A percentile compares a stretch with the other conserved stretches of the same genome.
phyloP scores from a whole-genome alignment of 495 filamentous ascomycete genomes.

The Penicillium simplicissimum region DNA sequence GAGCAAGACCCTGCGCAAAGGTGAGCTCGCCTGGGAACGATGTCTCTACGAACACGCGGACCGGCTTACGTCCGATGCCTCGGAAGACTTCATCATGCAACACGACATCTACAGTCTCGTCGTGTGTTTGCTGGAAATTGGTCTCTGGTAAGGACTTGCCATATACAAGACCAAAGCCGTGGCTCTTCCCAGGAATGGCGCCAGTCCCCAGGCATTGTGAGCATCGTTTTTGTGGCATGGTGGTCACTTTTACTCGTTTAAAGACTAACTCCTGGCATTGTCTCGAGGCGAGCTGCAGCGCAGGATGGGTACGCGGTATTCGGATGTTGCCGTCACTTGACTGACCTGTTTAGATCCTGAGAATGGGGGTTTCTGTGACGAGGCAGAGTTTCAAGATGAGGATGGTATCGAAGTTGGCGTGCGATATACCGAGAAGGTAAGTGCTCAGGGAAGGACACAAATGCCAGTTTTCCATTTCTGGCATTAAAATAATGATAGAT shows the following conservation, averaged over 20 bases:
- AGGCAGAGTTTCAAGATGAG: slow-evolving; percentile 45
- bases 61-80: slow-evolving; percentile 35
- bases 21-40: slow-evolving; percentile 37
- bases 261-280: slow-evolving; percentile 40
- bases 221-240: slow-evolving; percentile 5
- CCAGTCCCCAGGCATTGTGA: not conserved
- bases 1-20: slow-evolving; percentile 14
- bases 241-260: slow-evolving; percentile 23
- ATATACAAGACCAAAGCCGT: slow-evolving; percentile 7
- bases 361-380: slow-evolving; percentile 40
- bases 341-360: slow-evolving; percentile 57
- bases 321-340: slow-evolving; percentile 52
- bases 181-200: not conserved
- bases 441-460: too few relatives aligned
- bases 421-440: slow-evolving; percentile 48
- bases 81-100: slow-evolving; percentile 42
- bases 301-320: slow-evolving; percentile 54
- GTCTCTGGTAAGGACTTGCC: slow-evolving; percentile 41
- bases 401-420: slow-evolving; percentile 53
- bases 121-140: slow-evolving; percentile 48
- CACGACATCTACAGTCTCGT: slow-evolving; percentile 54
- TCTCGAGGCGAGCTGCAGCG: slow-evolving; percentile 41
- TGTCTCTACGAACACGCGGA: slow-evolving; percentile 46
- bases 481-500: too few relatives aligned
- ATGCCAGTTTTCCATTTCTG: too few relatives aligned